Evolutionary conservation across 768 basidiomycete species (phyloP), one percentile per base, ranked within the genome.

Genomic region (Hortiboletus campestris): DNA sequence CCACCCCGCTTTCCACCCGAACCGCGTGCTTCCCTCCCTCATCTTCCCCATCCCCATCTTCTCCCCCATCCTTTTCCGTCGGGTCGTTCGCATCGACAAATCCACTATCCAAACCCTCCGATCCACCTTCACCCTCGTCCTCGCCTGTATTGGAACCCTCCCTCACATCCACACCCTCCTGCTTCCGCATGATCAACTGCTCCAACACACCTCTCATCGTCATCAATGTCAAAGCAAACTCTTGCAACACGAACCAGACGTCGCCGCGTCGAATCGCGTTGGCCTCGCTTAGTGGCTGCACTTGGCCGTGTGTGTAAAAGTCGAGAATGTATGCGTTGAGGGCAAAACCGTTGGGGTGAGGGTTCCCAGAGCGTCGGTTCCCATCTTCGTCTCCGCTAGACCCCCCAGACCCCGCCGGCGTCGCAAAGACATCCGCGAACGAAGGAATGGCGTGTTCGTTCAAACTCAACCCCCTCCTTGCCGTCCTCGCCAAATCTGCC

Each of bases 241-340:
- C 84, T 59, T 88, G 71, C 29, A 88, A 72, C 7, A 79, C 58
- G 66, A 80, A 86, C 84, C 86, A 87, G n/a, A 86, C 57, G 25
- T 87, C 84, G 10, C 83, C 84, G 6, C 70, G 65, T n/a, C 84
- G 71, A 41, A 87, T 83, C 2, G 77, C 82, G 48, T 88, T 87
- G 6, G 83, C 82, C 0, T 58, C 58, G 12, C 72, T 73, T 34
- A 88, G 66, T 2, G 81, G 72, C 2, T 68, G 63, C 8, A 74
- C 70, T 63, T 85, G 84, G 0, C 87, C 88, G 54, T 89, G 88
- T 1, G 66, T 77, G 63, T 80, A 88, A 69, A 88, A 90, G 63
- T 90, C 88, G 43, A 81, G 71, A 16, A 89, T 66, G 61, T 87
- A 87, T 0, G 84, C 86, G 56, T 89, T 88, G 43, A 87, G 74